Evolutionary conservation across 2,329 filamentous ascomycete species (phyloP).

Genomic region (Colletotrichum karsti): DNA sequence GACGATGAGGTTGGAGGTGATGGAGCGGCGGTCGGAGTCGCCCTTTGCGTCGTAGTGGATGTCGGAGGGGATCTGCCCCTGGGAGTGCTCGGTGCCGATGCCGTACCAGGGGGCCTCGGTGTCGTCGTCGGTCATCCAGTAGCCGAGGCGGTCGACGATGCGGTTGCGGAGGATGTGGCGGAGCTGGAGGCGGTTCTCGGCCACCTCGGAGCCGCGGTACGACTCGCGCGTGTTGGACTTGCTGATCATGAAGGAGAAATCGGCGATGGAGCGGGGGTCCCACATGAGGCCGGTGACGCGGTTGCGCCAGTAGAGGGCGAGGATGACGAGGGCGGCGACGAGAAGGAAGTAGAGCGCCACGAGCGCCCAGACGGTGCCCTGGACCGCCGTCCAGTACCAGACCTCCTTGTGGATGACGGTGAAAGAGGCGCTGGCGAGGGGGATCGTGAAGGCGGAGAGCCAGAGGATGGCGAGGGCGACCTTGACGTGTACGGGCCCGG

Average conservation of each 20-base stretch:
- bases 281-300: conserved; percentile 81
- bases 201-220: conserved; percentile 75
- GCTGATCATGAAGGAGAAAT: conserved; percentile 80
- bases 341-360: conserved; percentile 78
- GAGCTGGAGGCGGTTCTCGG: conserved; percentile 60
- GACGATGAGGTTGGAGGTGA: conserved; percentile 37
- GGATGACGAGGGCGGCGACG: conserved; percentile 61
- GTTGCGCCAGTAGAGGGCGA: conserved; percentile 72
- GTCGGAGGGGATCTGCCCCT: conserved; percentile 28
- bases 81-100: conserved; percentile 68
- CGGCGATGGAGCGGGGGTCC: conserved; percentile 85
- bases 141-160: conserved; percentile 79
- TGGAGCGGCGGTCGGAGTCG: conserved; percentile 35
- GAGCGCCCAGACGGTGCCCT: conserved; percentile 80
- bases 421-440: conserved; percentile 82
- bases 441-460: conserved; percentile 82
- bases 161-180: conserved; percentile 60
- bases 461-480: conserved; percentile 75
- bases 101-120: conserved; percentile 80
- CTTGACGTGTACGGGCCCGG: conserved; percentile 73
- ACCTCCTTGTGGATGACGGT: conserved; percentile 65
- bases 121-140: conserved; percentile 78
- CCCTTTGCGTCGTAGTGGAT: conserved; percentile 29
- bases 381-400: conserved; percentile 85
- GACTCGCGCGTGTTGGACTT: conserved; percentile 80